Evolutionary conservation across 208 protist genomes (phyloP).

Genomic region (Paratrypanosoma confusum): DNA sequence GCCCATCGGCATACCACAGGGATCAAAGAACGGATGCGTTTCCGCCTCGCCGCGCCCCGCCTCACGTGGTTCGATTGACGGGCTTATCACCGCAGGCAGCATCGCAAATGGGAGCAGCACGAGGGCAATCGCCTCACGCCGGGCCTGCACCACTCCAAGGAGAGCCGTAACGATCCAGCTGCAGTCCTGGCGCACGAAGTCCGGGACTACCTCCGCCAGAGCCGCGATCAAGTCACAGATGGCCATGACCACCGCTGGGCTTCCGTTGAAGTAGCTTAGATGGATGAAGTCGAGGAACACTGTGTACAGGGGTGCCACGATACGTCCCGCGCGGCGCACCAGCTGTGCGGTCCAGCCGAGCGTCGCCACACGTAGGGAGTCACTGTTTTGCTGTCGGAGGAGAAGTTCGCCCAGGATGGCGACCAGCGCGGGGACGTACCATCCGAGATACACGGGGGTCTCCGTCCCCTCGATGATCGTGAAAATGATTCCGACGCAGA

Average conservation of each 20-base stretch:
- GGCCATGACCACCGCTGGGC: slow-evolving; percentile 19
- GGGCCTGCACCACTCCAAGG: too few relatives aligned
- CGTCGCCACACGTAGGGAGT: slow-evolving; percentile 17
- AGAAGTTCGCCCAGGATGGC: slow-evolving; percentile 51
- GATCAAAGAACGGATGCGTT: too few relatives aligned
- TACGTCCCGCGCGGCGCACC: slow-evolving; percentile 30
- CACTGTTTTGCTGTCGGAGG: too few relatives aligned
- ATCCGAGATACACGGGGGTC: too few relatives aligned
- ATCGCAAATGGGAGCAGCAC: too few relatives aligned
- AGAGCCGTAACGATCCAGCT: slow-evolving; percentile 47
- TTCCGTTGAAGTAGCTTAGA: slow-evolving; percentile 26
- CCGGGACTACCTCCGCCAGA: slow-evolving; percentile 40
- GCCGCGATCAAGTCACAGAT: slow-evolving; percentile 54
- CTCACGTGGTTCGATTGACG: too few relatives aligned
- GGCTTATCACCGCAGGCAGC: too few relatives aligned
- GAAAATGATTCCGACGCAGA: too few relatives aligned
- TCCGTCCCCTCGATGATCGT: too few relatives aligned
- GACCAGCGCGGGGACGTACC: slow-evolving; percentile 50
- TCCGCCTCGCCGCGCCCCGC: too few relatives aligned
- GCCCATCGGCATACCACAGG: too few relatives aligned
- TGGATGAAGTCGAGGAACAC: slow-evolving; percentile 51
- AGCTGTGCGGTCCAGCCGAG: slow-evolving; percentile 25
- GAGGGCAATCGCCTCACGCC: too few relatives aligned
- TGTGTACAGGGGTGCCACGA: slow-evolving; percentile 51
- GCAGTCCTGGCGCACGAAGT: slow-evolving; percentile 47